A percentile compares a stretch with the other conserved stretches of the same genome.
Evolutionary conservation across 192 early-diverging fungal species (phyloP).

Genomic region (Gryganskiella cystojenkinii): DNA sequence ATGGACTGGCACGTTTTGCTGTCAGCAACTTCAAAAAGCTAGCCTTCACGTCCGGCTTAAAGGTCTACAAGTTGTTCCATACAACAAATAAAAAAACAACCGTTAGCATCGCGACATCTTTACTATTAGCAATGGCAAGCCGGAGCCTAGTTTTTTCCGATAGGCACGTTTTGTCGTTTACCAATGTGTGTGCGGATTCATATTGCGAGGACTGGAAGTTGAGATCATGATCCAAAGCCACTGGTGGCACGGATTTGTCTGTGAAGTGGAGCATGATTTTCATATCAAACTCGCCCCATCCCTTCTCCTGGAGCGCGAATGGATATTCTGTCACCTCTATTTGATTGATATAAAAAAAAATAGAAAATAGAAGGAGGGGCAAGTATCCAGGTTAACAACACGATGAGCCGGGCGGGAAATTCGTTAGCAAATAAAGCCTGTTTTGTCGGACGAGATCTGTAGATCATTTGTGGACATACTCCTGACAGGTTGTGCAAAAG

Average conservation of each 20-base stretch:
- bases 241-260: constrained; percentile 54
- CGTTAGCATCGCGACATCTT: not conserved
- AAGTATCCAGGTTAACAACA: not conserved
- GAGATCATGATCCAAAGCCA: constrained; percentile 61
- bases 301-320: constrained; percentile 63
- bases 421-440: not conserved
- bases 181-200: constrained; percentile 53
- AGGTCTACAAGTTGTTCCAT: constrained; percentile 3
- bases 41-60: constrained; percentile 34
- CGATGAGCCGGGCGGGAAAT: not conserved
- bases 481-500: constrained; percentile 55
- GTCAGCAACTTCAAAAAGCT: constrained; percentile 42
- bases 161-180: constrained; percentile 6
- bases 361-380: not conserved
- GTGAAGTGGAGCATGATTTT: constrained; percentile 62
- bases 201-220: constrained; percentile 64
- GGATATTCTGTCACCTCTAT: constrained; percentile 63
- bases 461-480: constrained; percentile 29
- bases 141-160: not conserved
- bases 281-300: constrained; percentile 75
- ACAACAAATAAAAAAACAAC: not conserved
- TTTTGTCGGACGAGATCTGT: not conserved
- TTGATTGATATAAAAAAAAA: not conserved
- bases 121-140: not conserved
- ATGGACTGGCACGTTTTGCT: constrained; percentile 1